These are phyloP conservation scores for Astathelohania contejeani DNA, from an alignment of 371 early-diverging fungal species.

Conservation along the genomic window DNA sequence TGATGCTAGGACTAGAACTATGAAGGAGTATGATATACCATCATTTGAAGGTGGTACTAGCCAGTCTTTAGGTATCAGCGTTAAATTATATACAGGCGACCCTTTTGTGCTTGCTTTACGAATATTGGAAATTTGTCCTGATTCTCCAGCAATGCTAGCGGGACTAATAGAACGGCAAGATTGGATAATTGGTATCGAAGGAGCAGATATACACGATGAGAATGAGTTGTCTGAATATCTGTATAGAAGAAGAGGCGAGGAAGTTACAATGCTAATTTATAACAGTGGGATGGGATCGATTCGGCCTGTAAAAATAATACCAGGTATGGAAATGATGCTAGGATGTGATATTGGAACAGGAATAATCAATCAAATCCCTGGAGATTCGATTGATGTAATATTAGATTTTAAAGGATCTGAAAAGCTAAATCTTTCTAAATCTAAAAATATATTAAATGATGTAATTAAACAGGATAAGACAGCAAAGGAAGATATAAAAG, in stretches of 20 bases:
- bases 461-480: background rate
- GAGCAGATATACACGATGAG: slow-evolving; percentile 12
- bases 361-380: slow-evolving; percentile 30
- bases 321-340: slow-evolving; percentile 18
- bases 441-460: background rate
- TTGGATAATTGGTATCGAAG: slow-evolving; percentile 42
- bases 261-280: slow-evolving; percentile 25
- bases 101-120: slow-evolving; percentile 23
- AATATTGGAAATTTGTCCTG: slow-evolving; percentile 25
- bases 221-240: slow-evolving; percentile 15
- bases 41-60: slow-evolving; percentile 2
- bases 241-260: slow-evolving; percentile 15
- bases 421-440: background rate
- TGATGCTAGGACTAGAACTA: slow-evolving; percentile 29
- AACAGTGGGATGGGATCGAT: slow-evolving; percentile 29
- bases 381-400: background rate
- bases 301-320: slow-evolving; percentile 21
- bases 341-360: slow-evolving; percentile 41
- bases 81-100: slow-evolving; percentile 16
- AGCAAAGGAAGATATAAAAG: background rate
- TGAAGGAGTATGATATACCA: slow-evolving; percentile 12
- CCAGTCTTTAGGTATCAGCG: slow-evolving; percentile 37
- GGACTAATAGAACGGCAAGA: slow-evolving; percentile 30
- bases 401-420: slow-evolving; percentile 7
- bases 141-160: slow-evolving; percentile 26